Evolutionary conservation across 2,329 filamentous ascomycete species (phyloP).

Genomic region (Grosmannia clavigera): DNA sequence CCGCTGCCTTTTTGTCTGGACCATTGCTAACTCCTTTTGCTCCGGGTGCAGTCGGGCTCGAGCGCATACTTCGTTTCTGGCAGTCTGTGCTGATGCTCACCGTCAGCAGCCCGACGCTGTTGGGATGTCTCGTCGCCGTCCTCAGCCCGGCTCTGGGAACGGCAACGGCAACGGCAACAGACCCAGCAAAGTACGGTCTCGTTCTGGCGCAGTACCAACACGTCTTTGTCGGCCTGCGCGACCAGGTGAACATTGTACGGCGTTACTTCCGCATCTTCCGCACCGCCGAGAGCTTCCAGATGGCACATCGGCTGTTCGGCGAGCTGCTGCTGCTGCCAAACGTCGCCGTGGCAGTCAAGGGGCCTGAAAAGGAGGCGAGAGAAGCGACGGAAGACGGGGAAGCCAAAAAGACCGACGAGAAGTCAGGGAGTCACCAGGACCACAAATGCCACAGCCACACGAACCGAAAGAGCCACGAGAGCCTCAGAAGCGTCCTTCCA

Average conservation of each 20-base stretch:
- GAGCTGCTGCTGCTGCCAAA: background rate
- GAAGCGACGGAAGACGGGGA: background rate
- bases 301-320: conserved; percentile 31
- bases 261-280: conserved; percentile 58
- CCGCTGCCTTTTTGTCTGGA: too few species aligned
- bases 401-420: background rate
- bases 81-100: conserved; percentile 39
- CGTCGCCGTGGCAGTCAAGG: too few species aligned
- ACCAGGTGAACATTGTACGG: conserved; percentile 35
- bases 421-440: too few species aligned
- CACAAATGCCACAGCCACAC: background rate
- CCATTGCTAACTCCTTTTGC: background rate
- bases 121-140: conserved; percentile 18
- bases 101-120: conserved; percentile 29
- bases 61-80: conserved; percentile 46
- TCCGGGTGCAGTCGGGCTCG: conserved; percentile 37
- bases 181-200: background rate
- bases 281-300: conserved; percentile 48
- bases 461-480: background rate
- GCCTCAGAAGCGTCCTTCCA: conserved; percentile 16
- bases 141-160: background rate
- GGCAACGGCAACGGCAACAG: background rate
- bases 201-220: conserved; percentile 13
- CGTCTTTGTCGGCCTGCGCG: conserved; percentile 20
- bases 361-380: too few species aligned